Base-by-base conservation (phyloP, 331 rosid species). In the Telfairia occidentalis region DNA sequence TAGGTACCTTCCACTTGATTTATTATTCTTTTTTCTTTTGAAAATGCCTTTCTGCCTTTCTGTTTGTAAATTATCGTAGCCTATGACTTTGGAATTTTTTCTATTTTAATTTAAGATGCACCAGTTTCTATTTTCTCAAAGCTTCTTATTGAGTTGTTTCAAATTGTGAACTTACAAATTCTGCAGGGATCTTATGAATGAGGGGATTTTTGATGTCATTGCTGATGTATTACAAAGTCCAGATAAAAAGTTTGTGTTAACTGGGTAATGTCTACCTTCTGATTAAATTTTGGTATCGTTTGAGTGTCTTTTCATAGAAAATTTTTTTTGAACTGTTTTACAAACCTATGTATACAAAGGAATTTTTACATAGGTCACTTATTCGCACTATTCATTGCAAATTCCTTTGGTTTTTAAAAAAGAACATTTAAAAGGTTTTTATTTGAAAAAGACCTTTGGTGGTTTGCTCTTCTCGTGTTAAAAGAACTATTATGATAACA, bases 161-260 rank as follows among this genome's bases (percentile, higher is more conserved):
- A 72, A 67, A 57, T 42, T 79, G 52, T 64, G 59, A 78, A 60
- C 64, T 85, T 58, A 72, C 57, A 30, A 78, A 80, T 52, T 42
- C 73, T 86, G 81, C 72, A 93, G 98, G 92, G 97, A 93, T 87
- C 90, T 93, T 66, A 87, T 85, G 92, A 91, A 87, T 82, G 98
- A 93, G 87, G 98, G 98, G 35, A 89, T 93, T 81, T 93, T 93
- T 81, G 95, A 88, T 61, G 85, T 93, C 76, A 77, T 91, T 53
- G 78, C 88, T 21, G 91, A 91, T 82, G 88, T 89, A 59, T 75
- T 93, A 84, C 97, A 88, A 82, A 84, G 89, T 87, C 72, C 82
- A 80, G 98, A 93, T 86, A 91, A 93, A 81, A 91, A 83, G 85
- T 88, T 93, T 79, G 88, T 89, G 38, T 76, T 93, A 74, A 93